Percentiles rank a stretch among this genome's conserved stretches.
phyloP scores from a whole-genome alignment of 108 stramenopile species.

The Aurantiochytrium sp. region DNA sequence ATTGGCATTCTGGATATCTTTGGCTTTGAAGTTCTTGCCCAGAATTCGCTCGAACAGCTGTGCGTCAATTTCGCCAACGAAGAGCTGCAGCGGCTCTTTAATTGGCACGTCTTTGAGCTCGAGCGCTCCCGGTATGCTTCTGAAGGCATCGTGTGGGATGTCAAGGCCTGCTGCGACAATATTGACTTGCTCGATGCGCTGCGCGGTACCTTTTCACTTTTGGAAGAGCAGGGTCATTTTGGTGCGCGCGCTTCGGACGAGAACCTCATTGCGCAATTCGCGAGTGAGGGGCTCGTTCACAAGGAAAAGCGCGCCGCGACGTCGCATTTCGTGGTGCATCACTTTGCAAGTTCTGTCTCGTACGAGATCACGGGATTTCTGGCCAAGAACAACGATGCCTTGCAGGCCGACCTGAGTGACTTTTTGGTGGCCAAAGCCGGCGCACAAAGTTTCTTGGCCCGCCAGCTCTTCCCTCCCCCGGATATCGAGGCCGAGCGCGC shows the following conservation, averaged over 20 bases:
- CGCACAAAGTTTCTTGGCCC: background rate
- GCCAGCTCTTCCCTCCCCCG: background rate
- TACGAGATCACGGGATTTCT: constrained; percentile 72
- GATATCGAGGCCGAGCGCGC: background rate
- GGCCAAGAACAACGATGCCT: constrained; percentile 62
- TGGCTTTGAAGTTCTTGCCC: constrained; percentile 27
- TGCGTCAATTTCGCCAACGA: constrained; percentile 32
- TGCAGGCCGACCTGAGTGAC: constrained; percentile 50
- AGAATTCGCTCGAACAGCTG: constrained; percentile 31
- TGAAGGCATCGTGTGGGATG: constrained; percentile 26
- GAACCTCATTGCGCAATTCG: background rate
- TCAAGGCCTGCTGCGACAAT: constrained; percentile 49
- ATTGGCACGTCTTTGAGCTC: constrained; percentile 36
- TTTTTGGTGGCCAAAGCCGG: background rate
- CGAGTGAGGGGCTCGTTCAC: background rate
- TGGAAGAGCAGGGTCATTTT: constrained; percentile 36
- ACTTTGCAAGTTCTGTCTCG: constrained; percentile 74
- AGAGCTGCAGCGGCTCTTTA: constrained; percentile 38
- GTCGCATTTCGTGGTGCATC: constrained; percentile 52
- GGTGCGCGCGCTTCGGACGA: constrained; percentile 22
- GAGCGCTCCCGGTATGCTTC: constrained; percentile 26
- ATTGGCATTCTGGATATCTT: constrained; percentile 60
- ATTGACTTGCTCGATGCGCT: constrained; percentile 51
- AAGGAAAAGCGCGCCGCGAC: background rate
- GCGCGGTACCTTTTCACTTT: constrained; percentile 38